phyloP scores from a whole-genome alignment of 768 basidiomycete genomes.

The Udeniomyces megalosporus region DNA sequence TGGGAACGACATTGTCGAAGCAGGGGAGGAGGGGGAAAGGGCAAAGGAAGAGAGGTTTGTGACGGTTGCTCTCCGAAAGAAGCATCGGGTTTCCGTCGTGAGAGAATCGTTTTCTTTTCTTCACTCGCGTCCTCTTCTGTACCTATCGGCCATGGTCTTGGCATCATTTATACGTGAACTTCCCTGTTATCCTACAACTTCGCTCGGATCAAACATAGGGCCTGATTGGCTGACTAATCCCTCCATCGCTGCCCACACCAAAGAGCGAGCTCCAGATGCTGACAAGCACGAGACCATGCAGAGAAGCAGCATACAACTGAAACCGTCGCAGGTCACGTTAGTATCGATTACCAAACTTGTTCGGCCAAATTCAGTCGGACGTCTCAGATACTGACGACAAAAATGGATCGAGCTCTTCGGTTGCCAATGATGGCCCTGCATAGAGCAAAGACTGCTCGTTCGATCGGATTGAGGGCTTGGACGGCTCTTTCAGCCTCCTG shows the following conservation, averaged over 20 bases:
- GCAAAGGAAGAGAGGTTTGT: constrained; percentile 21
- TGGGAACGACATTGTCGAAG: too few species aligned
- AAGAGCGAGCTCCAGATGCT: constrained; percentile 10
- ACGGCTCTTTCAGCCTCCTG: constrained; percentile 94
- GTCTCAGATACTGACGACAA: constrained; percentile 45
- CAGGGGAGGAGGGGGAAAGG: constrained; percentile 15
- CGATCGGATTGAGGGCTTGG: constrained; percentile 75
- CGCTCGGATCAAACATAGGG: too few species aligned
- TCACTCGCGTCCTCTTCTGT: too few species aligned
- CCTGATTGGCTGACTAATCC: constrained; percentile 16
- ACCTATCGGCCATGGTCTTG: too few species aligned
- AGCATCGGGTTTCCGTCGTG: too few species aligned
- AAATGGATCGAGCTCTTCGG: constrained; percentile 72
- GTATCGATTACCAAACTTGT: too few species aligned
- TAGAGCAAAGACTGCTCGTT: constrained; percentile 67
- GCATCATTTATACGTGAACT: too few species aligned
- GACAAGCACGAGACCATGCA: constrained; percentile 61
- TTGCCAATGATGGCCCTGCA: constrained; percentile 77
- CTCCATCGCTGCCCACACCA: constrained; percentile 14
- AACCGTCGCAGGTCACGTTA: too few species aligned
- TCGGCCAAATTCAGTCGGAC: too few species aligned
- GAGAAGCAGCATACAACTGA: constrained; percentile 54
- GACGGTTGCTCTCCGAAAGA: constrained; percentile 23
- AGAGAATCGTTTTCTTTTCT: too few species aligned
- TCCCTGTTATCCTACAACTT: too few species aligned